Evolutionary conservation across 225 moss, liverwort and hornwort genomes (phyloP), one percentile per base, ranked within the genome.

Genomic region (Pseudoscleropodium purum): DNA sequence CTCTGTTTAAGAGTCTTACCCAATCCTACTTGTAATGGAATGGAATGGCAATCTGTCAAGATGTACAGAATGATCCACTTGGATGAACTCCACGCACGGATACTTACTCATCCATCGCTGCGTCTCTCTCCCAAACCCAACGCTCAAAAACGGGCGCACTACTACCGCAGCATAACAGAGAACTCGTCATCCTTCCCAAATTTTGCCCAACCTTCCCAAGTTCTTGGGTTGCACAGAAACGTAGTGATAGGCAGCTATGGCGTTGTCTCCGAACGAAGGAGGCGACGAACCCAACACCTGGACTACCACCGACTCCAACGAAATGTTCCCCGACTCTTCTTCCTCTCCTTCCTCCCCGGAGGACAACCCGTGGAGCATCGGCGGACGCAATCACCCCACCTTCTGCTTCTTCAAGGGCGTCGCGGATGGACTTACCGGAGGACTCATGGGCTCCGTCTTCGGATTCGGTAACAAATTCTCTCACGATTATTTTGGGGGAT

Each of bases 381-480:
- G 93, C 47, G 93, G 88, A 8, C 89, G 88, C 69, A 89, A 88
- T 51, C 89, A 95, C 75, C 95, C 95, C 21, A 88, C 91, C 56
- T 92, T 94, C 61, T 95, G 95, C 41, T 61, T 95, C 80, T 92
- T 94, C 90, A 95, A 95, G 89, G 95, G 95, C 84, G 86, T 47
- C 12, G 89, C 93, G 57, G 95, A 95, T 75, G 94, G 93, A 21
- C 79, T 97, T 26, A 93, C 97, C 29, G 99, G 97, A 72, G 96
- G 93, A 10, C 73, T 97, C 47, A 97, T 99, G 99, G 99, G 99
- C 34, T 99, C 99, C 73, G 99, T 97, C 65, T 97, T 99, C 74
- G 99, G 99, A 91, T 97, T 99, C 59, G 98, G 98, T 98, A 90
- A 49, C 65, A 49, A 83, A 83, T 83, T 49, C 47, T 60, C 41